Base-by-base conservation (phyloP, 2,329 filamentous ascomycete species). In the Metarhizium sp. region DNA sequence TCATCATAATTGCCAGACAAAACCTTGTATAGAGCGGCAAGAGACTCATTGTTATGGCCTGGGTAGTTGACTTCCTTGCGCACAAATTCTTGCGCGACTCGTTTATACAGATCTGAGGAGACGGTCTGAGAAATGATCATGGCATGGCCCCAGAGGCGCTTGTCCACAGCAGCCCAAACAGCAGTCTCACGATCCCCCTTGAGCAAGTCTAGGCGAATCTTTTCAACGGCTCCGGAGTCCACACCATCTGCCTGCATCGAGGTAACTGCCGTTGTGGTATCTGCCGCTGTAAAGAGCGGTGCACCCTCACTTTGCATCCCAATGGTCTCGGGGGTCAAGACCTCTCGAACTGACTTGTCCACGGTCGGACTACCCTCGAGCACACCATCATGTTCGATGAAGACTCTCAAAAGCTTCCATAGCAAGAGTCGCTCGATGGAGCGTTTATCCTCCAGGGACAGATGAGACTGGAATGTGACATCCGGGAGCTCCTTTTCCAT, bases 1-100 rank as follows among this genome's bases (percentile, higher is more conserved):
- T 99, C 94, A 60, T 96, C 92, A 56, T 87, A 84, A 66, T 96
- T 99, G 0, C 94, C 92, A 29, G 92, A 94, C 58, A 99, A 86
- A 1, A 97, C 85, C 66, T 95, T 90, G 69, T 99, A 99, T 3
- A 99, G 74, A 0, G 92, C 90, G 34, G 92, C 92, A 49, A 99
- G 77, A 2, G 92, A 89, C 69, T 96, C 88, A 53, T 91, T 91
- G 62, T 87, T 89, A 54, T 86, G 84, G 2, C 88, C 85, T 3
- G 86, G 76, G 53, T 86, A 86, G 67, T 94, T 95, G 55, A 99
- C 90, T 69, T 99, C 94, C 64, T 95, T 92, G 61, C 91, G 87
- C 18, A 99, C 87, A 65, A 99, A 99, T 65, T 99, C 94, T 64
- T 95, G 91, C 0, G 91, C 84, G 30, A 99, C 92, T 67, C 95